Conservation (phyloP, 441 rosid species). For the Populus hybrid region DNA sequence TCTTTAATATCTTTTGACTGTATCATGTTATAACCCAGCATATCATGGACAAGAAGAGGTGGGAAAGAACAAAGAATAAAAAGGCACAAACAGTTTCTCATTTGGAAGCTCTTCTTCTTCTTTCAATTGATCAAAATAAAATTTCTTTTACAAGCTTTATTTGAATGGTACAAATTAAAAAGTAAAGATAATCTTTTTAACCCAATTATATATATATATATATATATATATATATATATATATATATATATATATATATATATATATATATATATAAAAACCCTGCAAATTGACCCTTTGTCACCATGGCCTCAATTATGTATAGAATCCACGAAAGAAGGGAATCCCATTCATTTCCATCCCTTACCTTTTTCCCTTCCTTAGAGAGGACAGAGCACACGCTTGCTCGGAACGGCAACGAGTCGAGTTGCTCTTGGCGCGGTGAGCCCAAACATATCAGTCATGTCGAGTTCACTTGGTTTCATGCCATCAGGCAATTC, state of each 20-base stretch:
- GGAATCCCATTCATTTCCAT: background rate
- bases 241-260: too few relatives aligned
- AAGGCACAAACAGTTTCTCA: background rate
- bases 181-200: background rate
- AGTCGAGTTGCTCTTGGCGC: slow-evolving; percentile 84
- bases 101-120: background rate
- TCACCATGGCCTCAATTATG: background rate
- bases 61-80: background rate
- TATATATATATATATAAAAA: background rate
- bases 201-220: too few relatives aligned
- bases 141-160: slow-evolving; percentile 21
- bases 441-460: slow-evolving; percentile 83
- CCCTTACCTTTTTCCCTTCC: background rate
- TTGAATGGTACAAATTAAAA: slow-evolving; percentile 8
- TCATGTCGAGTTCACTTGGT: slow-evolving; percentile 79
- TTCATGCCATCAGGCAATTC: slow-evolving; percentile 93
- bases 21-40: background rate
- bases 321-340: background rate
- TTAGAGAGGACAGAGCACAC: slow-evolving; percentile 47
- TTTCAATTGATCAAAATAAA: background rate
- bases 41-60: background rate
- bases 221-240: too few relatives aligned
- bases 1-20: background rate
- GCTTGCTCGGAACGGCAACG: slow-evolving; percentile 59
- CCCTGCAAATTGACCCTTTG: background rate